Evolutionary conservation across 805 yeast species (phyloP).

Genomic region (Limtongia smithiae): DNA sequence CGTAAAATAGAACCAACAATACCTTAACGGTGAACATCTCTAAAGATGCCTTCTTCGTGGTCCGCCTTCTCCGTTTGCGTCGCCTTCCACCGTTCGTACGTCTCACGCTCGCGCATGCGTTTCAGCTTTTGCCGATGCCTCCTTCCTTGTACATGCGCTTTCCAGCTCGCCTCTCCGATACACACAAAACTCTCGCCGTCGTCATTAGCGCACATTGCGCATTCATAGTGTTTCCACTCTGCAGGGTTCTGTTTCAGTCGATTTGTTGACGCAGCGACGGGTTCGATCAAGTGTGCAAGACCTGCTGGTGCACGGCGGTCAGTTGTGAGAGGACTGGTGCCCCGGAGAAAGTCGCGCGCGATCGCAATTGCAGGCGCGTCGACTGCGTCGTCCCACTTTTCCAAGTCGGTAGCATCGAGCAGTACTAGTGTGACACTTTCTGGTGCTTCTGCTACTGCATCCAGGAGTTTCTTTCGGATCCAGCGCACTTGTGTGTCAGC

Average conservation of each 20-base stretch:
- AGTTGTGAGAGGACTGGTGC: slow-evolving; percentile 5
- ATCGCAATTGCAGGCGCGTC: slow-evolving; percentile 52
- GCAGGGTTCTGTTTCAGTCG: slow-evolving; percentile 21
- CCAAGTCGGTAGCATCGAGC: slow-evolving; percentile 72
- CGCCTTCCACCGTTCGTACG: slow-evolving; percentile 29
- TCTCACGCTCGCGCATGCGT: slow-evolving; percentile 24
- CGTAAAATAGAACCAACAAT: too few relatives aligned
- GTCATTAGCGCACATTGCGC: slow-evolving; percentile 61
- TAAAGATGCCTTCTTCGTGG: not conserved
- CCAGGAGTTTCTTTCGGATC: slow-evolving; percentile 67
- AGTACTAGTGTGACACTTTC: slow-evolving; percentile 52
- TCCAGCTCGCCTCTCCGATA: slow-evolving; percentile 71
- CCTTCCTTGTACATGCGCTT: slow-evolving; percentile 61
- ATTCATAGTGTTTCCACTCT: slow-evolving; percentile 65
- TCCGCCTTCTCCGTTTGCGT: not conserved
- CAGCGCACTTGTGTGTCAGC: slow-evolving; percentile 87
- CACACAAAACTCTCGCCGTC: slow-evolving; percentile 56
- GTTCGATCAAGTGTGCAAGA: slow-evolving; percentile 1
- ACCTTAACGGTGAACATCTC: not conserved
- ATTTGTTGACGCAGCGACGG: not conserved
- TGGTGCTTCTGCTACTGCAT: slow-evolving; percentile 45
- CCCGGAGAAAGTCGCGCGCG: slow-evolving; percentile 41
- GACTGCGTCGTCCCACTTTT: slow-evolving; percentile 58
- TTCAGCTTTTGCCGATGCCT: slow-evolving; percentile 44
- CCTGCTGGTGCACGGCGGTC: slow-evolving; percentile 33